Evolutionary conservation across 371 early-diverging fungal genomes (phyloP), one percentile per base, ranked within the genome.

Genomic region (Mucor mucedo): DNA sequence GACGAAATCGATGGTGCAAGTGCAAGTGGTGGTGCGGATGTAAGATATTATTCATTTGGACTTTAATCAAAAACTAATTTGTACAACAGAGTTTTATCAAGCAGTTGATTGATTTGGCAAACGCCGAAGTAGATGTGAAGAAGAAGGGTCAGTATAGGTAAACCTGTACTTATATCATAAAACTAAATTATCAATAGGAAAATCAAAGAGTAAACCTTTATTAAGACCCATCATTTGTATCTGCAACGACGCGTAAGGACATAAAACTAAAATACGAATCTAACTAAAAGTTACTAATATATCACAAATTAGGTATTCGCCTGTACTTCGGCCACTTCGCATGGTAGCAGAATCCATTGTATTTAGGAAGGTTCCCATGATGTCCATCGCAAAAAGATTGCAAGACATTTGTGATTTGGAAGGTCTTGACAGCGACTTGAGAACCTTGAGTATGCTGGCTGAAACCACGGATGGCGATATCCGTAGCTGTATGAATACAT

Each of bases 1-100:
- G 99, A 98, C 73, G 99, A 98, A 76, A 95, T 98, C 65, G 99
- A 98, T 76, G 99, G 99, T 42, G 97, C 89, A 0, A 91, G 92
- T 41, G 72, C 82, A 2, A 84, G 89, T 85, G 29, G 83, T 82
- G 60, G 66, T 5, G 38, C 38, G 27, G 59, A 65, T 58, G 62
- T 54, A 54, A 49, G 33, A 33, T 13, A 9, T 50, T 11, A 0
- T 0, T 21, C 33, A 42, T 42, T 10, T 42, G 4, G 13, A 42
- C 35, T 8, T 35, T 35, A 35, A 35, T 0, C 35, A 35, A 4
- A 6, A 6, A 35, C 35, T 35, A 35, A 35, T 35, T 8, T 35
- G 8, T 35, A 4, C 35, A 32, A 5, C 66, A 89, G 85, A 92
- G 90, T 63, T 94, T 98, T 65, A 89, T 96, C 52, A 86, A 92